phyloP scores from a whole-genome alignment of 2,329 filamentous ascomycete species.

The Alternaria incomplexa region DNA sequence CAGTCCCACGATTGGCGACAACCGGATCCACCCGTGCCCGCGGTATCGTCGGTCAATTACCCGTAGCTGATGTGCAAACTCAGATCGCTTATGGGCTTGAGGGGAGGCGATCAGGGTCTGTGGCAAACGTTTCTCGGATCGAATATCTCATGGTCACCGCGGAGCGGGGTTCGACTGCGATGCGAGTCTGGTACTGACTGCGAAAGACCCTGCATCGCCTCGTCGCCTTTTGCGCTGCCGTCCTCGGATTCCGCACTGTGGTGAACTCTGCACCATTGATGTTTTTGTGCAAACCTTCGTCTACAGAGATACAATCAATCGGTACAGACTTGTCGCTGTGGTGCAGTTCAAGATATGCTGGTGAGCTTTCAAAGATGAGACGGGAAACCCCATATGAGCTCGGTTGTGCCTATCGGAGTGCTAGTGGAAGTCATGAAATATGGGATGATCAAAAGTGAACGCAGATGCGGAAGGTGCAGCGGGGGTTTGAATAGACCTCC shows the following conservation, averaged over 20 bases:
- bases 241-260: not conserved
- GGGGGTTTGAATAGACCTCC: not conserved
- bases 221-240: not conserved
- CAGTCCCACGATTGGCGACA: not conserved
- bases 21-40: not conserved
- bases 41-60: not conserved
- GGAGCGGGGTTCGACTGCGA: slow-evolving; percentile 2
- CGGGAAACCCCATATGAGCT: too few species aligned
- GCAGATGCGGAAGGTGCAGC: not conserved
- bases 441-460: not conserved
- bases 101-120: not conserved
- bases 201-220: slow-evolving; percentile 3
- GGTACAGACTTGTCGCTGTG: not conserved
- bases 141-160: not conserved
- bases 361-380: not conserved
- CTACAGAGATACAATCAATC: not conserved
- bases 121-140: not conserved
- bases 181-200: not conserved
- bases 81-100: not conserved
- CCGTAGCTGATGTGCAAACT: not conserved
- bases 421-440: not conserved
- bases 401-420: not conserved
- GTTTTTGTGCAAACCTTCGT: not conserved
- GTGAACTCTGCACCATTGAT: not conserved
- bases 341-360: not conserved